Conservation (phyloP, 257 asterid species). For the Asclepias syriaca region DNA sequence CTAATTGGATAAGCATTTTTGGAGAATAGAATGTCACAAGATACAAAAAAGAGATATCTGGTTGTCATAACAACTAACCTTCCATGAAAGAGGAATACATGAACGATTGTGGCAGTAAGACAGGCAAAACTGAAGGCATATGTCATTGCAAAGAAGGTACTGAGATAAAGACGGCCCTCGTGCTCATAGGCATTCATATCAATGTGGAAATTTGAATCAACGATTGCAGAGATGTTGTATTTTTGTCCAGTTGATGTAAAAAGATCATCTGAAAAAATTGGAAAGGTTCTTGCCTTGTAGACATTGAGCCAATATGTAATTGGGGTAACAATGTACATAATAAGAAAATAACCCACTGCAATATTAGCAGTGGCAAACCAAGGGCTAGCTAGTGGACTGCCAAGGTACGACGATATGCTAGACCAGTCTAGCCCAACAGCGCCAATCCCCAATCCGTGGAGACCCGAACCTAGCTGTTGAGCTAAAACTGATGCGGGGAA, state of each 20-base stretch:
- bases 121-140: constrained; percentile 91
- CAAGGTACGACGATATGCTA: constrained; percentile 81
- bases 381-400: constrained; percentile 98
- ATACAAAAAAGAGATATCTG: neutral
- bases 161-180: constrained; percentile 78
- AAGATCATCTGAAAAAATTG: constrained; percentile 80
- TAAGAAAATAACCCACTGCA: constrained; percentile 70
- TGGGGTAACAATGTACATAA: constrained; percentile 68
- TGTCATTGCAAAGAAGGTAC: constrained; percentile 73
- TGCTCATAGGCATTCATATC: constrained; percentile 70
- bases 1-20: neutral
- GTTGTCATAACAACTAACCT: constrained; percentile 37
- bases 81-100: constrained; percentile 87
- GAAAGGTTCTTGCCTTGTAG: constrained; percentile 77
- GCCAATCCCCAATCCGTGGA: constrained; percentile 87
- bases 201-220: constrained; percentile 75
- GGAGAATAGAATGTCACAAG: neutral
- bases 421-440: constrained; percentile 96
- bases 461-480: constrained; percentile 95
- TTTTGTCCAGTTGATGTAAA: constrained; percentile 63
- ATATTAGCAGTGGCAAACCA: constrained; percentile 97
- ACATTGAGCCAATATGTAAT: constrained; percentile 60
- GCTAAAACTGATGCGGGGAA: constrained; percentile 60
- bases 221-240: constrained; percentile 70
- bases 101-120: constrained; percentile 86